phyloP scores from a whole-genome alignment of 805 yeast species.

The Starmerella gropengiesseri region DNA sequence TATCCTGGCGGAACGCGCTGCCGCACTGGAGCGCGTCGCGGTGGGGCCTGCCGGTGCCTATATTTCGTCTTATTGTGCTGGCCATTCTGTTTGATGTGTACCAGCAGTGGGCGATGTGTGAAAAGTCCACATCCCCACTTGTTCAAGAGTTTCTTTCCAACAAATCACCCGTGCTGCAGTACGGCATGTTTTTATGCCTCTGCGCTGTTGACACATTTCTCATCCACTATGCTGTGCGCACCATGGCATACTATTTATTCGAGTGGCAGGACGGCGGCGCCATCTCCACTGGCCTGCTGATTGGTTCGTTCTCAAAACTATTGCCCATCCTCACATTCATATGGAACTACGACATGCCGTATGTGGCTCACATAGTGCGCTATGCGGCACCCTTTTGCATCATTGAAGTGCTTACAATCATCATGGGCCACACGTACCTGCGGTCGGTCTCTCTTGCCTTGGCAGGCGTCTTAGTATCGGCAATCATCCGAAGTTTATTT shows the following conservation, averaged over 20 bases:
- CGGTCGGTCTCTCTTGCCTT: slow-evolving; percentile 27
- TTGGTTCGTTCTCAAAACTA: slow-evolving; percentile 69
- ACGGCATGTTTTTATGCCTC: slow-evolving; percentile 30
- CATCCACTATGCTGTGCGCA: slow-evolving; percentile 31
- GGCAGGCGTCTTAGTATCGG: slow-evolving; percentile 3
- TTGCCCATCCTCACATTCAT: slow-evolving; percentile 88
- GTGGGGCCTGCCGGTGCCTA: slow-evolving; percentile 3
- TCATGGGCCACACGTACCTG: slow-evolving; percentile 31
- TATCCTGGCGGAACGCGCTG: background rate
- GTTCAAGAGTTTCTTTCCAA: slow-evolving; percentile 23
- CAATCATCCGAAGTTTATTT: background rate
- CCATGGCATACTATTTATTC: slow-evolving; percentile 28
- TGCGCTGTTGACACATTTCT: slow-evolving; percentile 30
- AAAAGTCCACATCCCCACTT: slow-evolving; percentile 36
- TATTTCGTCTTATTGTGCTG: slow-evolving; percentile 35
- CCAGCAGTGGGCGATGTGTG: slow-evolving; percentile 84
- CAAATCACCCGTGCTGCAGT: slow-evolving; percentile 31
- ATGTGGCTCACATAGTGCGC: slow-evolving; percentile 49
- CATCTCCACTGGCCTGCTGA: slow-evolving; percentile 55
- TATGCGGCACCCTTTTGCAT: slow-evolving; percentile 50
- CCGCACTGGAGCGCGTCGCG: background rate
- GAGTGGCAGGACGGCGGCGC: slow-evolving; percentile 34
- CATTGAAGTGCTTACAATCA: slow-evolving; percentile 51
- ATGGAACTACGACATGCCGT: slow-evolving; percentile 88
- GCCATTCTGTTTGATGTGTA: slow-evolving; percentile 78